These are phyloP conservation scores for Colletotrichum cuscutae DNA, from an alignment of 2,329 filamentous ascomycete genomes.

Conservation along the genomic window DNA sequence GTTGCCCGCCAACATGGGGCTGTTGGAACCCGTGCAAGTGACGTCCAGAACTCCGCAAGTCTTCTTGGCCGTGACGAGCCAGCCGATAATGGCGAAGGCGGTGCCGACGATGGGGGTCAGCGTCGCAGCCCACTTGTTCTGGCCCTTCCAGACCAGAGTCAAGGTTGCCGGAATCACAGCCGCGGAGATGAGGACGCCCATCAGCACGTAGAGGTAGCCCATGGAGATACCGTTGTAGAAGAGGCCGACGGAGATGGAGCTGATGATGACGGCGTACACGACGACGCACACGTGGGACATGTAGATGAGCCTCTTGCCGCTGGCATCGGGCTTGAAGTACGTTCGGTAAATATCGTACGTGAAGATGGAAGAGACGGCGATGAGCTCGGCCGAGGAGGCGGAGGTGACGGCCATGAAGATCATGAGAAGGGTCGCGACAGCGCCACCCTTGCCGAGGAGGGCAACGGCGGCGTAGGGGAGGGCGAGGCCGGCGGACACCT, in stretches of 20 bases:
- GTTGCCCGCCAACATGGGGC: constrained; percentile 89
- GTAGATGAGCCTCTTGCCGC: constrained; percentile 80
- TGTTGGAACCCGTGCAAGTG: constrained; percentile 80
- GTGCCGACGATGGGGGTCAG: constrained; percentile 75
- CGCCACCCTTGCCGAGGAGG: constrained; percentile 80
- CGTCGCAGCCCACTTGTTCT: constrained; percentile 78
- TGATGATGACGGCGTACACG: constrained; percentile 79
- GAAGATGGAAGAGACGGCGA: constrained; percentile 85
- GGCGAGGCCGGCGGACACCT: constrained; percentile 80
- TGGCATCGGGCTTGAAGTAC: constrained; percentile 83
- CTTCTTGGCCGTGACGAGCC: constrained; percentile 79
- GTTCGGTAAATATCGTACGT: constrained; percentile 92
- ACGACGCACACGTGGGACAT: constrained; percentile 80
- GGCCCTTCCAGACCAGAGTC: constrained; percentile 82
- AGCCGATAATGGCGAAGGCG: constrained; percentile 73
- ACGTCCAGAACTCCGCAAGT: constrained; percentile 77
- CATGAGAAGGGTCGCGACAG: constrained; percentile 76
- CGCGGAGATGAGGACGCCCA: constrained; percentile 90
- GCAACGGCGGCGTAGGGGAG: constrained; percentile 82
- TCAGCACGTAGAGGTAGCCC: constrained; percentile 89
- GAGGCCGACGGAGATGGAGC: constrained; percentile 80
- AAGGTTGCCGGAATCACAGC: constrained; percentile 86
- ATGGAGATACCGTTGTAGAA: constrained; percentile 81
- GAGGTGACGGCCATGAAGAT: constrained; percentile 88
- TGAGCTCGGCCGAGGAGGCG: constrained; percentile 81